Evolutionary conservation across 768 basidiomycete species (phyloP).

Genomic region (Collybiopsis confluens): DNA sequence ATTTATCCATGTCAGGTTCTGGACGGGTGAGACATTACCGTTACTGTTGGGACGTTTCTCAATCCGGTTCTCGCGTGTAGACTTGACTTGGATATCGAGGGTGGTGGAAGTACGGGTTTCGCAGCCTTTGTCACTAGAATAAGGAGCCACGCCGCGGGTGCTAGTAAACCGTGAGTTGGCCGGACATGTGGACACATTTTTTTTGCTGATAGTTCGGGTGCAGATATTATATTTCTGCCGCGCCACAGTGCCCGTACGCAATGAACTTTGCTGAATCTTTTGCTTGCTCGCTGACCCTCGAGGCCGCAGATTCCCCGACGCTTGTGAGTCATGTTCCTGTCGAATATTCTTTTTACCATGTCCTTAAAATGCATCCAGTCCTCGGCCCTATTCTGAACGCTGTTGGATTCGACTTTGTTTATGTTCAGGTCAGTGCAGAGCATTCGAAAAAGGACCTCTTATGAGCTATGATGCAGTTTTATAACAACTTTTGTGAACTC

Average conservation of each 20-base stretch:
- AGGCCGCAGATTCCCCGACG: constrained; percentile 59
- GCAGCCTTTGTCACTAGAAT: constrained; percentile 45
- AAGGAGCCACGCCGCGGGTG: constrained; percentile 36
- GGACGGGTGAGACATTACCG: constrained; percentile 42
- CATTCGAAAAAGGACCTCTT: not conserved
- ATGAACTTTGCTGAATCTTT: not conserved
- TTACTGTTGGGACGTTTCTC: too few relatives aligned
- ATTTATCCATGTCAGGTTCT: constrained; percentile 28
- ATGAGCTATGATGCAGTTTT: constrained; percentile 17
- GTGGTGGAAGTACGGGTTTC: constrained; percentile 43
- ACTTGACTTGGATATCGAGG: constrained; percentile 64
- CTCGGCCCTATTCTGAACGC: constrained; percentile 48
- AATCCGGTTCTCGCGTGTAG: too few relatives aligned
- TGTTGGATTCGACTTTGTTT: constrained; percentile 62
- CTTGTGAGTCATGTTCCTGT: constrained; percentile 15
- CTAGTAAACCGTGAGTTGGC: constrained; percentile 41
- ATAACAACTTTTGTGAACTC: constrained; percentile 60
- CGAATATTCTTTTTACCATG: too few relatives aligned
- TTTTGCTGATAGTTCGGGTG: not conserved
- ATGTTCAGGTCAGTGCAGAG: constrained; percentile 58
- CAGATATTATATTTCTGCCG: constrained; percentile 54
- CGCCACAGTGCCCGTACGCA: constrained; percentile 29
- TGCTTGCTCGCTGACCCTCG: constrained; percentile 14
- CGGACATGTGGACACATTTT: not conserved
- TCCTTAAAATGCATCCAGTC: constrained; percentile 8